Percentiles rank a stretch among this genome's conserved stretches.
Conservation (phyloP, 1,284 basidiomycete genomes). For the Trametes sp. region DNA sequence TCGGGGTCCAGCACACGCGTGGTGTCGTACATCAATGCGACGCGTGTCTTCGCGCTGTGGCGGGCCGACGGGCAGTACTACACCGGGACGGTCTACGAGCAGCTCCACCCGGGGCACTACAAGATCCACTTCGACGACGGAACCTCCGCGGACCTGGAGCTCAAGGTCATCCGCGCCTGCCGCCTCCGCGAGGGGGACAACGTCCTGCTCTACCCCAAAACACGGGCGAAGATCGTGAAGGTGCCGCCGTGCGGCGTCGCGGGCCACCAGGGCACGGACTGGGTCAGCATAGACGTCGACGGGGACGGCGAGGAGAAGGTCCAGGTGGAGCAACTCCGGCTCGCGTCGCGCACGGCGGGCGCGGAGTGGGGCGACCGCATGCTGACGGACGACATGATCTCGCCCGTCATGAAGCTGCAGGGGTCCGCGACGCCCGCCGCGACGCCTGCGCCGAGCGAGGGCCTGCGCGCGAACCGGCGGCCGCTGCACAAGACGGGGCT, state of each 20-base stretch:
- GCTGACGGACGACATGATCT: constrained; percentile 49
- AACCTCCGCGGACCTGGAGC: constrained; percentile 51
- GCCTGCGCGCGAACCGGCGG: constrained; percentile 38
- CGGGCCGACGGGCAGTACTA: constrained; percentile 66
- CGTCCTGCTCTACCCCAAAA: constrained; percentile 49
- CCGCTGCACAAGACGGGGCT: constrained; percentile 51
- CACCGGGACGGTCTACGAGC: constrained; percentile 58
- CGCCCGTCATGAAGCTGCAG: constrained; percentile 48
- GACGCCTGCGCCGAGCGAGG: constrained; percentile 40
- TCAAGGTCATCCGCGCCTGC: constrained; percentile 62
- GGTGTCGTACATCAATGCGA: constrained; percentile 35
- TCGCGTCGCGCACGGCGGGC: constrained; percentile 56
- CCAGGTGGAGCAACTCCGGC: constrained; percentile 48
- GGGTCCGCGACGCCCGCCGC: no score
- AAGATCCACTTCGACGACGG: constrained; percentile 69
- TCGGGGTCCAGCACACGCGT: constrained; percentile 25
- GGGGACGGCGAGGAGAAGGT: constrained; percentile 49
- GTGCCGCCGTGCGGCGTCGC: constrained; percentile 21
- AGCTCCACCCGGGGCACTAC: constrained; percentile 44
- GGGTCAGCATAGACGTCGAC: constrained; percentile 47
- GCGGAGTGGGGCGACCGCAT: constrained; percentile 62
- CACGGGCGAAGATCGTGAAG: constrained; percentile 43
- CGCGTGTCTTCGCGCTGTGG: constrained; percentile 75
- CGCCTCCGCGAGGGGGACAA: constrained; percentile 62
- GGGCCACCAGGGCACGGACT: constrained; percentile 42